Percentiles rank a stretch among this genome's conserved stretches.
These are phyloP conservation scores for Alternaria metachromatica DNA, from an alignment of 2,329 filamentous ascomycete genomes.

Conservation along the genomic window DNA sequence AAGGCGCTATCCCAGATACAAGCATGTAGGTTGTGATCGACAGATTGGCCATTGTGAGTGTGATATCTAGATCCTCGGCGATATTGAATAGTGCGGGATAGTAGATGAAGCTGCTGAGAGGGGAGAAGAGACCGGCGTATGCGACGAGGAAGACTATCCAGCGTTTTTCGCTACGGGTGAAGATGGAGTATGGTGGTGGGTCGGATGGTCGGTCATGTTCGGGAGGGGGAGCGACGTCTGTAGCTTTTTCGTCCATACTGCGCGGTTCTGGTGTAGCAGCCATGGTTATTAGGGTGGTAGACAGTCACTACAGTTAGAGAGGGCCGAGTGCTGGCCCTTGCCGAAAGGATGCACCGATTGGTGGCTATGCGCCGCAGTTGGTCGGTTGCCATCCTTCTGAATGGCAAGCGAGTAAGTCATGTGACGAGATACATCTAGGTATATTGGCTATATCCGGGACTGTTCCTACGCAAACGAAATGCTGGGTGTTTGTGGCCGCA, in stretches of 20 bases:
- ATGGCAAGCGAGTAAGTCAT: background rate
- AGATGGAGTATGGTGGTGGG: background rate
- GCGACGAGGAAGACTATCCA: background rate
- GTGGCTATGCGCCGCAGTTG: background rate
- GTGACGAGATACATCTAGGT: background rate
- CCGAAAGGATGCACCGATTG: background rate
- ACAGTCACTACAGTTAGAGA: background rate
- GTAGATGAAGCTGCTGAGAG: background rate
- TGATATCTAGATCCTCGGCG: background rate
- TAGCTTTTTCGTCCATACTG: background rate
- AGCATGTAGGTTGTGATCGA: background rate
- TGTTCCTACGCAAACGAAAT: background rate
- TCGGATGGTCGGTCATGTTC: accelerated
- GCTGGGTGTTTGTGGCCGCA: background rate
- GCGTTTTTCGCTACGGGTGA: background rate
- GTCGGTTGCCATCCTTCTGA: background rate
- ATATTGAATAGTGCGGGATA: background rate
- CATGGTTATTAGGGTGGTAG: background rate
- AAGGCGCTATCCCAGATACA: background rate
- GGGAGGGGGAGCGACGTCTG: background rate
- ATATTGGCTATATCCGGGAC: background rate
- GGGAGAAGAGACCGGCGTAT: background rate
- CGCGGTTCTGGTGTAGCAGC: background rate
- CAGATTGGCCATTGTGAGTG: background rate
- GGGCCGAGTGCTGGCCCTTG: background rate